Evolutionary conservation across 345 rosid genomes (phyloP), one percentile per base, ranked within the genome.

Genomic region (Populus tremula): DNA sequence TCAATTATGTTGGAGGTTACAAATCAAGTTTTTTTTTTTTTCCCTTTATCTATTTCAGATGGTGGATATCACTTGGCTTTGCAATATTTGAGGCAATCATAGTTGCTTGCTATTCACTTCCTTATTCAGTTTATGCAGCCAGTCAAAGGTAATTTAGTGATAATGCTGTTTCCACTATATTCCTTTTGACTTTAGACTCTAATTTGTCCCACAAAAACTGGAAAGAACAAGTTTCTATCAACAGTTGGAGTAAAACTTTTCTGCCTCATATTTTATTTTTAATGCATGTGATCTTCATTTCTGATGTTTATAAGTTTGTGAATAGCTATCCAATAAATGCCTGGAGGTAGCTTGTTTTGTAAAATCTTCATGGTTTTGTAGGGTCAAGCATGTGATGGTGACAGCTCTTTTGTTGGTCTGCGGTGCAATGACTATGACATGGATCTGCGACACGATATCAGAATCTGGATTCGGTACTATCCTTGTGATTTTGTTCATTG

Each of bases 41-140:
- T 73, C 2, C 18, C 82, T 63, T 61, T 78, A 17, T 54, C 75
- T 79, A 33, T 81, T 84, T 77, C 89, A 95, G 99, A 90, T 95
- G 99, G 99, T 93, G 99, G 99, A 81, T 88, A 43, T 92, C 98
- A 63, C 92, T 93, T 73, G 87, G 92, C 71, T 95, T 95, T 85
- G 98, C 99, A 68, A 91, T 88, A 76, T 54, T 93, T 69, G 98
- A 93, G 86, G 97, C 89, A 33, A n/a, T 93, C 49, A 86, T 91
- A 45, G 91, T 95, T 84, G 86, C 97, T 76, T 90, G 84, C 85
- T 85, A 90, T 83, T 93, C 99, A 74, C 96, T 93, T 78, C 91
- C 84, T 23, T 95, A 92, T 84, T 95, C 99, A 69, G 86, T 94
- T 65, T 90, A 87, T 86, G 97, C 96, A 69, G 90, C 97, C 82